Conservation (phyloP, 2,329 filamentous ascomycete species). For the Sphaerulina musiva region DNA sequence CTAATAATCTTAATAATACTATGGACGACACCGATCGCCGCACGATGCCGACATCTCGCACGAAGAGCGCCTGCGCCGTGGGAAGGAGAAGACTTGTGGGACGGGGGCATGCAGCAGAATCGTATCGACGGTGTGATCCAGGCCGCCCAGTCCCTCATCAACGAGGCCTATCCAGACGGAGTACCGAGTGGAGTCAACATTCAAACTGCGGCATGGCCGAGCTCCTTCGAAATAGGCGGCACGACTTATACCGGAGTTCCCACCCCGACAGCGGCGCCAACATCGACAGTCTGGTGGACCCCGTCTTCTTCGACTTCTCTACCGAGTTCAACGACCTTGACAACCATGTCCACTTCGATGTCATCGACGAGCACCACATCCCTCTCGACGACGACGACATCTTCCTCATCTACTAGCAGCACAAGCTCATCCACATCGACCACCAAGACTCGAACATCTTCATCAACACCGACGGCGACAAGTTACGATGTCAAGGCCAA, state of each 20-base stretch:
- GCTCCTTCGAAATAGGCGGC: constrained; percentile 1
- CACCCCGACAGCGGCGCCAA: background rate
- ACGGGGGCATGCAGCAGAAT: background rate
- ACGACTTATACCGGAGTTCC: constrained; percentile 7
- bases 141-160: constrained; percentile 1
- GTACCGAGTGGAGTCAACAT: constrained; percentile 2
- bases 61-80: background rate
- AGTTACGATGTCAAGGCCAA: background rate
- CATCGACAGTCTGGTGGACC: background rate
- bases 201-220: constrained; percentile 7
- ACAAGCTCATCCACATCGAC: background rate
- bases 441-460: background rate
- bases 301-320: background rate
- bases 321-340: background rate
- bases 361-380: background rate
- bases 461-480: background rate
- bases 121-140: constrained; percentile 4
- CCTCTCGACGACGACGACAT: background rate
- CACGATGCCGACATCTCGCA: background rate
- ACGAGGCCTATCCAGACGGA: constrained; percentile 1
- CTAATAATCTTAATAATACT: background rate
- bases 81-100: constrained; percentile 1
- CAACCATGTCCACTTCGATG: background rate
- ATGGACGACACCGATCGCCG: background rate
- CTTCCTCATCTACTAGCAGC: background rate